Base-by-base conservation (phyloP, 176 grass and related monocot genomes). In the Phoenix roebelenii region DNA sequence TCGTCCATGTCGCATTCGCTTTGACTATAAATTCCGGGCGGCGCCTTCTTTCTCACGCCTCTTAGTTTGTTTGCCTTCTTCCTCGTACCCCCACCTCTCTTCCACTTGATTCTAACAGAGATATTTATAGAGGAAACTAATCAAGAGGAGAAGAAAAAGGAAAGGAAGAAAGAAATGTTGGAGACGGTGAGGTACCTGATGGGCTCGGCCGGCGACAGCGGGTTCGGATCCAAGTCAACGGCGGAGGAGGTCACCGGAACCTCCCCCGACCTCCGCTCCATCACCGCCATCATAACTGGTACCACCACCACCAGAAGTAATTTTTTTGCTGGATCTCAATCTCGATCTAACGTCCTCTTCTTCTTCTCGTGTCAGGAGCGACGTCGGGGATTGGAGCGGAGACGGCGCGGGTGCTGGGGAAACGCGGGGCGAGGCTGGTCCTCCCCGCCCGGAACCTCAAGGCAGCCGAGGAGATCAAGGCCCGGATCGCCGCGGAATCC, bases 301-400 rank as follows among this genome's bases (percentile, higher is more conserved):
- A 78, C 17, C 71, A 9, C 20, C 12, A 28, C 17, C 5, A 5
- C 69, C 12, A 29, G 12, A 25, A 18, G 14, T 16, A 12, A 32
- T 35, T 35, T 10, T 9, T 35, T 7, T 9, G 1, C 7, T 44
- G 9, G 7, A 12, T 44, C 1, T 9, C 35, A 3, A 44, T 14
- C 35, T 9, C 10, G 12, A 3, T 44, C 35, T 44, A 14, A 30
- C 24, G 7, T 4, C 7, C 35, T 14, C 7, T 12, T 44, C 16
- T 7, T 10, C 25, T 7, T 14, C 22, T 22, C 55, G 12, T 50
- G 7, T 44, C 58, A 81, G 86, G 85, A 39, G 87, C 93, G 4
- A 98, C 93, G 29, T 98, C 93, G 9, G 93, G 87, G 22, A 92
- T 97, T 53, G 93, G 93, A 0, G 93, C 87, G 0, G 93, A 97